Percentiles rank a stretch among this genome's conserved stretches.
Conservation (phyloP, 2,329 filamentous ascomycete species). For the Corniculantispora saksenae region DNA sequence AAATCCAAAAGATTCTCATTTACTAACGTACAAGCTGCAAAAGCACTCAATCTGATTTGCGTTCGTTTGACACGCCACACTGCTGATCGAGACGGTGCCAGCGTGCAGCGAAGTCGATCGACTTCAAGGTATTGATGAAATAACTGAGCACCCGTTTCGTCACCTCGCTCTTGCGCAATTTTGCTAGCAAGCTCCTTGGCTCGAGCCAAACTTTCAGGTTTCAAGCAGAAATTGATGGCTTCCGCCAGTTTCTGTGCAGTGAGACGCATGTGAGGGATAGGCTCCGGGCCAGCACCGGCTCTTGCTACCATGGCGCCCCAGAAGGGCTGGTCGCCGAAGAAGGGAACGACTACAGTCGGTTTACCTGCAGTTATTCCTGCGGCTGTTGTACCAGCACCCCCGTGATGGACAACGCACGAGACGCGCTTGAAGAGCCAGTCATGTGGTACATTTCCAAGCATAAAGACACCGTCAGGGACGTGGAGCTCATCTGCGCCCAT, state of each 20-base stretch:
- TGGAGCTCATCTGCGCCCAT: not conserved
- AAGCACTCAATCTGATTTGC: slow-evolving; percentile 65
- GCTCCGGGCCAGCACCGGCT: slow-evolving; percentile 60
- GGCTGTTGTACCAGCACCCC: slow-evolving; percentile 66
- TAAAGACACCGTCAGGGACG: slow-evolving; percentile 53
- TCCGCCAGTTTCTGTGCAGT: slow-evolving; percentile 66
- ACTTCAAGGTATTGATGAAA: slow-evolving; percentile 72
- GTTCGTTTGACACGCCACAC: slow-evolving; percentile 74
- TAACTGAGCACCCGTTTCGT: slow-evolving; percentile 61
- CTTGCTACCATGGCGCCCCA: slow-evolving; percentile 65
- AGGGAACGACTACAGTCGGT: slow-evolving; percentile 66
- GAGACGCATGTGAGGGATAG: slow-evolving; percentile 64
- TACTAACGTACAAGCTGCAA: slow-evolving; percentile 70
- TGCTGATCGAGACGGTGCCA: slow-evolving; percentile 68
- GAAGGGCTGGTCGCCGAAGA: slow-evolving; percentile 67
- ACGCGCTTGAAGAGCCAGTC: slow-evolving; percentile 66
- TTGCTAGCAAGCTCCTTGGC: slow-evolving; percentile 59
- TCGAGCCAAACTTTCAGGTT: slow-evolving; percentile 58
- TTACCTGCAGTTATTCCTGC: slow-evolving; percentile 60
- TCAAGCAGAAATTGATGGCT: slow-evolving; percentile 62
- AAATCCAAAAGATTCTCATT: slow-evolving; percentile 66
- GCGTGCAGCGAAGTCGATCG: slow-evolving; percentile 66
- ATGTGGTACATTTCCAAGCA: slow-evolving; percentile 66
- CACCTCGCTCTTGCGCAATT: slow-evolving; percentile 67
- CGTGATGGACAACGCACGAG: slow-evolving; percentile 62